phyloP scores from a whole-genome alignment of 2,329 filamentous ascomycete species.

The Alternaria brassicae region DNA sequence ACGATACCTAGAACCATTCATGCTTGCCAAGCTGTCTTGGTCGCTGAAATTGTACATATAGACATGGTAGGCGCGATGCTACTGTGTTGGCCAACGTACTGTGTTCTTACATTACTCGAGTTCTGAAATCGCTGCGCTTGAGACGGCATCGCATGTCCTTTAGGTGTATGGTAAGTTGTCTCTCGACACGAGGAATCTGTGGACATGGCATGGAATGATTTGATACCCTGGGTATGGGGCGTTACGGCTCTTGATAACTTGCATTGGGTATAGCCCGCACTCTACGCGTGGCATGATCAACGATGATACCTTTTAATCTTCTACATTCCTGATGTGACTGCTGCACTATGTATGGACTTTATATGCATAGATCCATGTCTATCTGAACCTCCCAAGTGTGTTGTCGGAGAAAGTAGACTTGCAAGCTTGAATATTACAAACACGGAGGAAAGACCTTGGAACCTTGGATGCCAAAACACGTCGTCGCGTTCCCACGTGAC shows the following conservation, averaged over 20 bases:
- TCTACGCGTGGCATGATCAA: not conserved
- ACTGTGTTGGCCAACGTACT: too few species aligned
- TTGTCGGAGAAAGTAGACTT: not conserved
- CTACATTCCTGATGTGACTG: not conserved
- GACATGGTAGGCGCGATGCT: too few species aligned
- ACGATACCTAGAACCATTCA: slow-evolving; percentile 9
- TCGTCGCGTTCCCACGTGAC: not conserved
- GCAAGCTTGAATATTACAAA: not conserved
- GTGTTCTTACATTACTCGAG: too few species aligned
- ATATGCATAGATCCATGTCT: not conserved
- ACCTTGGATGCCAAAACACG: not conserved
- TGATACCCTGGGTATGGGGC: not conserved
- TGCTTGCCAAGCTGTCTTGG: not conserved
- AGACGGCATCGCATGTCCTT: not conserved
- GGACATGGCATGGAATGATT: not conserved
- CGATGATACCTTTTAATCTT: not conserved
- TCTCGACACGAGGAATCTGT: not conserved
- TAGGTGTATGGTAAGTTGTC: not conserved
- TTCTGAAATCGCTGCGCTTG: not conserved
- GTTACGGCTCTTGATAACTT: not conserved
- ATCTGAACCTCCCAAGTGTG: not conserved
- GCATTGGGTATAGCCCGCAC: not conserved
- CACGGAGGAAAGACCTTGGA: not conserved
- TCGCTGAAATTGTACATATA: not conserved
- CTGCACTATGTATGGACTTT: not conserved